phyloP scores from a whole-genome alignment of 345 rosid genomes.

The Limnanthes douglasii region DNA sequence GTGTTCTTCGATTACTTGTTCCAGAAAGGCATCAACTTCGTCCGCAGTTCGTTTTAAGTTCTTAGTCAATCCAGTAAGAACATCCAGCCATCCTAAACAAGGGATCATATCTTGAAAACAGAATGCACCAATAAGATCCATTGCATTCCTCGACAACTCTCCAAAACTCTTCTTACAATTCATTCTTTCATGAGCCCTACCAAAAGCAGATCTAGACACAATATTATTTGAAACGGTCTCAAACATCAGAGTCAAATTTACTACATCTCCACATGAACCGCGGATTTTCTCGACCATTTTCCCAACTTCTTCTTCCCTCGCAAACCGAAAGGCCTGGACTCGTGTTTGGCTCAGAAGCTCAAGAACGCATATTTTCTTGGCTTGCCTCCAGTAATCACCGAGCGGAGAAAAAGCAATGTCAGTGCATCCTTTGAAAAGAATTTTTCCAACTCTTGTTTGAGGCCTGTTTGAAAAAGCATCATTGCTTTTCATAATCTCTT shows the following conservation, averaged over 20 bases:
- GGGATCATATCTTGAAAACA: constrained; percentile 10
- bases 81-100: constrained; percentile 10
- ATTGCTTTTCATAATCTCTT: constrained; percentile 11
- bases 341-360: constrained; percentile 8
- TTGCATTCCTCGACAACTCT: constrained; percentile 20
- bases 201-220: constrained; percentile 36
- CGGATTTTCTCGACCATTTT: constrained; percentile 11
- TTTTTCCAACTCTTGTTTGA: background rate
- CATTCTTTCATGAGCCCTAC: constrained; percentile 17
- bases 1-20: constrained; percentile 9
- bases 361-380: constrained; percentile 5
- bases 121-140: constrained; percentile 16
- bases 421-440: constrained; percentile 5
- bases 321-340: constrained; percentile 8
- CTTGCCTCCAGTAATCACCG: constrained; percentile 18
- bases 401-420: constrained; percentile 16
- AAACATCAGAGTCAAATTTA: constrained; percentile 20
- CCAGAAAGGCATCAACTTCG: constrained; percentile 10
- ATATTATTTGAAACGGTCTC: constrained; percentile 3
- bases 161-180: constrained; percentile 25
- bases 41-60: constrained; percentile 1
- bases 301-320: constrained; percentile 14
- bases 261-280: constrained; percentile 8
- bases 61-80: constrained; percentile 6
- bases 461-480: constrained; percentile 12